phyloP scores from a whole-genome alignment of 2,329 filamentous ascomycete species.

The Xylariales sp. region DNA sequence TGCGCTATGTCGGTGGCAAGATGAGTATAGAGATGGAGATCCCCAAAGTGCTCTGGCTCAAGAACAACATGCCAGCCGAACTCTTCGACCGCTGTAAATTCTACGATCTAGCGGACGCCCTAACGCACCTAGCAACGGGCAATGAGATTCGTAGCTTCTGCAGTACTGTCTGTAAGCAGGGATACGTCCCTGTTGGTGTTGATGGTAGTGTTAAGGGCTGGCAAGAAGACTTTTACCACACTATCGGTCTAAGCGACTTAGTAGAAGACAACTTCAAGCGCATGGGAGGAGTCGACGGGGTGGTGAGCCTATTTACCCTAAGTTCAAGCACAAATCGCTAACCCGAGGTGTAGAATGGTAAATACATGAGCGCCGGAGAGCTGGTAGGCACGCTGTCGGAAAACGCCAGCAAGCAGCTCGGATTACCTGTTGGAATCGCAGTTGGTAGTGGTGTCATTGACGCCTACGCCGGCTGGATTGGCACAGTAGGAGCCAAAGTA shows the following conservation, averaged over 20 bases:
- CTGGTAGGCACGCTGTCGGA: slow-evolving; percentile 87
- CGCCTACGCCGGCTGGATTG: slow-evolving; percentile 98
- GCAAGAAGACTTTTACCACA: slow-evolving; percentile 92
- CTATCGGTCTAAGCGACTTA: slow-evolving; percentile 88
- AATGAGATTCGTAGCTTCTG: slow-evolving; percentile 94
- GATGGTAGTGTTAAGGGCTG: slow-evolving; percentile 98
- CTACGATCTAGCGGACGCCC: slow-evolving; percentile 91
- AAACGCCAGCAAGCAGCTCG: slow-evolving; percentile 84
- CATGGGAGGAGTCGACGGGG: slow-evolving; percentile 92
- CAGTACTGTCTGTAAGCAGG: slow-evolving; percentile 97
- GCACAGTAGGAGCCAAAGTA: slow-evolving; percentile 97
- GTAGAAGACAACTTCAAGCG: slow-evolving; percentile 88
- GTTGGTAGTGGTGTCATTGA: slow-evolving; percentile 98
- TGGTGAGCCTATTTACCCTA: slow-evolving; percentile 74
- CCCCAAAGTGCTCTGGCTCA: slow-evolving; percentile 97
- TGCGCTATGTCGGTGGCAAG: slow-evolving; percentile 95
- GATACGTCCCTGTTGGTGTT: slow-evolving; percentile 94
- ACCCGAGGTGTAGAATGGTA: slow-evolving; percentile 79
- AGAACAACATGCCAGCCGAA: slow-evolving; percentile 96
- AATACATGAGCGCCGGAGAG: slow-evolving; percentile 91
- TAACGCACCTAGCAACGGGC: slow-evolving; percentile 94
- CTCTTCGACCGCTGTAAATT: slow-evolving; percentile 95
- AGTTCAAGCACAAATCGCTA: slow-evolving; percentile 36
- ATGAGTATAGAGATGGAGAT: slow-evolving; percentile 99
- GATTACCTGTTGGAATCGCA: slow-evolving; percentile 86